Conservation (phyloP, 148 eudicot genomes). For the Camellia lanceoleosa region DNA sequence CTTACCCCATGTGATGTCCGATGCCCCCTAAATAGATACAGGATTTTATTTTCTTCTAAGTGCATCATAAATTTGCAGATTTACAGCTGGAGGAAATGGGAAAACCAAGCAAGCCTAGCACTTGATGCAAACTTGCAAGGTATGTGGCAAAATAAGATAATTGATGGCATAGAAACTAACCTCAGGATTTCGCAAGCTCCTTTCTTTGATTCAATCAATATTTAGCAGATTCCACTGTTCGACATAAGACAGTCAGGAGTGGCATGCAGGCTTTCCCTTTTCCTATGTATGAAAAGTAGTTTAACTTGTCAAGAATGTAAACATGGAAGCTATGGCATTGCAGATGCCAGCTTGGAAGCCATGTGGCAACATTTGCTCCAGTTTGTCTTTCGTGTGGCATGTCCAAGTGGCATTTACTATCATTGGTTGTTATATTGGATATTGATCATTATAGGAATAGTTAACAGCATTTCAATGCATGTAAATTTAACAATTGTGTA, state of each 20-base stretch:
- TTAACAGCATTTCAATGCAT: background rate
- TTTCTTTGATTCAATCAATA: background rate
- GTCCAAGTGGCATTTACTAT: background rate
- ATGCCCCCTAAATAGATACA: background rate
- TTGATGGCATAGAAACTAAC: background rate
- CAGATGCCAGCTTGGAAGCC: no score
- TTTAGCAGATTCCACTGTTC: background rate
- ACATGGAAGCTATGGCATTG: background rate
- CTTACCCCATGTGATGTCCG: background rate
- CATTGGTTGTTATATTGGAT: background rate
- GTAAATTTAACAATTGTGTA: background rate
- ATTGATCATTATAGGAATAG: background rate
- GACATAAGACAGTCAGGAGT: background rate
- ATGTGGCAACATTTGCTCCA: no score
- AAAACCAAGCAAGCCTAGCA: slow-evolving; percentile 58
- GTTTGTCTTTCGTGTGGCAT: no score
- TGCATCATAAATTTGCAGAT: slow-evolving; percentile 42
- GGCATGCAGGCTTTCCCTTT: background rate
- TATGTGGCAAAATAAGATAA: slow-evolving; percentile 6
- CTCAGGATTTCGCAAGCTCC: background rate
- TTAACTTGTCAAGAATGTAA: background rate
- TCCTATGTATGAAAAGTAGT: background rate
- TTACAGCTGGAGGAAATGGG: slow-evolving; percentile 99
- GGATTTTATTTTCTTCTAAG: background rate
- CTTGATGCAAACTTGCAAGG: slow-evolving; percentile 63